These are phyloP conservation scores for Acrodontium crateriforme DNA, from an alignment of 2,329 filamentous ascomycete genomes.

Conservation along the genomic window DNA sequence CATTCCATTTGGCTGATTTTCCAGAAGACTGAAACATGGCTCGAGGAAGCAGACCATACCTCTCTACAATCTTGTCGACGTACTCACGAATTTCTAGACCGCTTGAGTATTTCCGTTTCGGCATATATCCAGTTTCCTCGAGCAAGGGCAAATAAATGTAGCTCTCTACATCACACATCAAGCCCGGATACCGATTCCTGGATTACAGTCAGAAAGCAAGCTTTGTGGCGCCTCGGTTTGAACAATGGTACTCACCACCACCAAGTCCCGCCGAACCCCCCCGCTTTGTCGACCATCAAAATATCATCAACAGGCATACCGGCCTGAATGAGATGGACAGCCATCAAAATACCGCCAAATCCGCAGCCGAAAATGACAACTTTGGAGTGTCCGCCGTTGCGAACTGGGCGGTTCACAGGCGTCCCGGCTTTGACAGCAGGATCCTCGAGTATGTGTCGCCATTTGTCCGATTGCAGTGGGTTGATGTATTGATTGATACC, in stretches of 20 bases:
- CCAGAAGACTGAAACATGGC: constrained; percentile 37
- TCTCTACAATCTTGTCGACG: constrained; percentile 29
- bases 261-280: constrained; percentile 36
- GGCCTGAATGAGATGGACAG: constrained; percentile 26
- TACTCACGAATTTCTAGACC: constrained; percentile 35
- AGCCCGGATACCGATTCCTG: constrained; percentile 28
- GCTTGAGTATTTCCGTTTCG: constrained; percentile 34
- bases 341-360: constrained; percentile 30
- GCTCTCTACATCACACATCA: constrained; percentile 44
- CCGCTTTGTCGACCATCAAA: constrained; percentile 31
- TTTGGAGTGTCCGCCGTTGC: constrained; percentile 9
- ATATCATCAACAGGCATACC: constrained; percentile 25
- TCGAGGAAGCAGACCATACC: constrained; percentile 29
- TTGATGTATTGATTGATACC: constrained; percentile 15
- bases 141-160: constrained; percentile 48
- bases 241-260: constrained; percentile 23
- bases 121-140: constrained; percentile 42
- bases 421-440: constrained; percentile 15
- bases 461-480: constrained; percentile 10
- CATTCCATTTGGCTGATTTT: constrained; percentile 34
- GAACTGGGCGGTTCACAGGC: constrained; percentile 7
- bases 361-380: constrained; percentile 30
- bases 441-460: constrained; percentile 10
- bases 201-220: constrained; percentile 1
- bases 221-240: neutral